phyloP scores from a whole-genome alignment of 345 rosid species.

The Citrus reticulata region DNA sequence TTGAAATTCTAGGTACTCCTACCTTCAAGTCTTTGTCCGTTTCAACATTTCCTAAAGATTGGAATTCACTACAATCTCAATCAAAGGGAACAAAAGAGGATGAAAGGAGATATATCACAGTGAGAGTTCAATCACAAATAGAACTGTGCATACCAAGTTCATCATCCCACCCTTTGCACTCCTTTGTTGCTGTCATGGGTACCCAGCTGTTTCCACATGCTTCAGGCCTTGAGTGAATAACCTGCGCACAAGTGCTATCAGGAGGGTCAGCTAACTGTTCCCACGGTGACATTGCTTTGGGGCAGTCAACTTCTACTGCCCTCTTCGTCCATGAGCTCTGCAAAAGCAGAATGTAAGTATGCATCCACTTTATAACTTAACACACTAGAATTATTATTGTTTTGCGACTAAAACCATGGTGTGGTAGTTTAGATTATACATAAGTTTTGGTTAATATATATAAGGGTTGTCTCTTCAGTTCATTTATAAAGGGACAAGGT shows the following conservation, averaged over 20 bases:
- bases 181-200: conserved; percentile 24
- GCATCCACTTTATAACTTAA: too few relatives aligned
- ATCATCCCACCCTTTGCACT: conserved; percentile 20
- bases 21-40: conserved; percentile 40
- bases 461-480: too few relatives aligned
- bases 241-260: conserved; percentile 38
- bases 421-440: too few relatives aligned
- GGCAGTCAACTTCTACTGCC: conserved; percentile 37
- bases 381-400: too few relatives aligned
- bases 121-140: background rate
- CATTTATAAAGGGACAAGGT: too few relatives aligned
- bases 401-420: too few relatives aligned
- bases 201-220: conserved; percentile 31
- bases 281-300: conserved; percentile 22
- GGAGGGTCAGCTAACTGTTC: conserved; percentile 31
- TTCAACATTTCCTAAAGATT: conserved; percentile 19
- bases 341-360: conserved; percentile 7
- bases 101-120: background rate
- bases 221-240: conserved; percentile 32
- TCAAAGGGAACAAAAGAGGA: background rate
- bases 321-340: conserved; percentile 50
- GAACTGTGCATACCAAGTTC: conserved; percentile 27
- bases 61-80: conserved; percentile 9
- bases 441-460: too few relatives aligned
- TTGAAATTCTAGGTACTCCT: conserved; percentile 27